Conservation (phyloP, 2,329 filamentous ascomycete species). For the Ceratocystis cacaofunesta region DNA sequence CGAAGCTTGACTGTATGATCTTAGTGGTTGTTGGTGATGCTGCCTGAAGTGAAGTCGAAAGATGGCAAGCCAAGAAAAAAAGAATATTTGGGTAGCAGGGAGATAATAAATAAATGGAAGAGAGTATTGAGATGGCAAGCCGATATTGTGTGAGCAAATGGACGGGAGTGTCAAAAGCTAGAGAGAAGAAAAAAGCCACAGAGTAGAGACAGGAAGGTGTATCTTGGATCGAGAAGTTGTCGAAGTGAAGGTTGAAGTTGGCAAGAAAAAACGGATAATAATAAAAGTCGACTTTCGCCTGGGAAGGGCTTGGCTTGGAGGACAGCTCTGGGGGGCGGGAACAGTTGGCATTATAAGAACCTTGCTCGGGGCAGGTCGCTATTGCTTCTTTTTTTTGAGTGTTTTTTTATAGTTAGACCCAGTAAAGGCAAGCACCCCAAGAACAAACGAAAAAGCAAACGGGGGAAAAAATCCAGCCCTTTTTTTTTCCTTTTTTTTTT, state of each 20-base stretch:
- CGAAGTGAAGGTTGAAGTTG: neutral
- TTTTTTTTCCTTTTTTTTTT: neutral
- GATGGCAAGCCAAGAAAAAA: neutral
- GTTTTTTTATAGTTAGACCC: neutral
- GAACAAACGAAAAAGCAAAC: neutral
- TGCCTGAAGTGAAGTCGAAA: neutral
- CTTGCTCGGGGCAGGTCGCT: neutral
- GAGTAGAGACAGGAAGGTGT: neutral
- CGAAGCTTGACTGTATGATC: neutral
- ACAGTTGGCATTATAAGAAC: constrained; percentile 1
- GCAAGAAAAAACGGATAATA: neutral
- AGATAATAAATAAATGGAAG: neutral
- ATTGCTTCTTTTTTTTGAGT: neutral
- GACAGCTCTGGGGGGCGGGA: neutral
- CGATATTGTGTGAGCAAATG: neutral
- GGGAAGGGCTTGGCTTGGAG: neutral
- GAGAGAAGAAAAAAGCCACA: neutral
- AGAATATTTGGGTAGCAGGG: neutral
- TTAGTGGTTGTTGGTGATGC: neutral
- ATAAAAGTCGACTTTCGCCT: neutral
- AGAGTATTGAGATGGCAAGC: neutral
- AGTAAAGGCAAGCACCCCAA: neutral
- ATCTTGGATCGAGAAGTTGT: neutral
- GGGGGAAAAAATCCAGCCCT: neutral
- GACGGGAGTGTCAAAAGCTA: neutral